phyloP scores from a whole-genome alignment of 495 filamentous ascomycete species.

The Penicillium lividum region DNA sequence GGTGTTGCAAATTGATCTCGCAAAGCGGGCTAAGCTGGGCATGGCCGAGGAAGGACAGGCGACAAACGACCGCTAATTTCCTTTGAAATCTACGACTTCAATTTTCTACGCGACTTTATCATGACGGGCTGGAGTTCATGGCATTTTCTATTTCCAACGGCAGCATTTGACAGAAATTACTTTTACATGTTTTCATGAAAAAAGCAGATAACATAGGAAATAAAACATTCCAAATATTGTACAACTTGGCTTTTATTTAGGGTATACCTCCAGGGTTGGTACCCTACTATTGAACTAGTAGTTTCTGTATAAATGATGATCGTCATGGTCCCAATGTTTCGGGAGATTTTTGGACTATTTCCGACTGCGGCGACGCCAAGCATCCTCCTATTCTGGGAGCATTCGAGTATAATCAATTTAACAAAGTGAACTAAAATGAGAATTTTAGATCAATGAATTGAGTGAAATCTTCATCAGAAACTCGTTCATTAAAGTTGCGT shows the following conservation, averaged over 20 bases:
- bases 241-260: too few species aligned
- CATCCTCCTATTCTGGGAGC: conserved; percentile 22
- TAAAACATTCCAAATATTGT: not conserved
- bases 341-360: conserved; percentile 14
- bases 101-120: conserved; percentile 26
- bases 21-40: conserved; percentile 71
- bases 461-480: not conserved
- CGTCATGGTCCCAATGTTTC: not conserved
- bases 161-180: not conserved
- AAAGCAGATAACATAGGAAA: not conserved
- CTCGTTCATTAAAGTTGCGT: conserved; percentile 1
- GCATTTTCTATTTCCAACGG: conserved; percentile 8
- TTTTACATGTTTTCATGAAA: not conserved
- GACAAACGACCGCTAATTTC: conserved; percentile 64
- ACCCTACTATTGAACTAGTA: not conserved
- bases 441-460: not conserved
- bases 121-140: conserved; percentile 30
- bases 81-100: not conserved
- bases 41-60: conserved; percentile 77
- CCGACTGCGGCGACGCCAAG: conserved; percentile 18
- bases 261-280: not conserved
- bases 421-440: not conserved
- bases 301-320: not conserved
- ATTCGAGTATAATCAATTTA: not conserved
- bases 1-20: conserved; percentile 73